These are phyloP conservation scores for Marchantia paleacea DNA, from an alignment of 225 moss, liverwort and hornwort genomes.

Conservation along the genomic window DNA sequence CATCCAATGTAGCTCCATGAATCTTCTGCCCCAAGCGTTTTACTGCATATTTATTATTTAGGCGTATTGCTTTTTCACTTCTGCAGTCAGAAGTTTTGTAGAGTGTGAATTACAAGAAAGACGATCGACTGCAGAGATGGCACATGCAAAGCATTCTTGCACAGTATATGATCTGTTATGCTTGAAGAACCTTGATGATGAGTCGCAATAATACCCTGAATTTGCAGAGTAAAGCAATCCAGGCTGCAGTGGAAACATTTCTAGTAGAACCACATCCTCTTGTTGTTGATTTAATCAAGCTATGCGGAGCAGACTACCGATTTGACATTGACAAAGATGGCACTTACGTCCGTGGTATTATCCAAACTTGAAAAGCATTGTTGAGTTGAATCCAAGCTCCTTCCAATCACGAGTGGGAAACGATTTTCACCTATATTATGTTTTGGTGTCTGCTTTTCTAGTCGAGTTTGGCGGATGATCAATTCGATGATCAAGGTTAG, in stretches of 20 bases:
- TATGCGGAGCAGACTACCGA: constrained; percentile 50
- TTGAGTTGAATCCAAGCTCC: neutral
- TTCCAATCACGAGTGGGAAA: neutral
- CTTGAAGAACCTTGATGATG: too few relatives aligned
- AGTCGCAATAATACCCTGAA: neutral
- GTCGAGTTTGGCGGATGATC: too few relatives aligned
- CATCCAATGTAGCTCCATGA: too few relatives aligned
- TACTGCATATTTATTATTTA: too few relatives aligned
- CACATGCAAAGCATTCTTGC: too few relatives aligned
- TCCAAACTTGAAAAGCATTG: neutral
- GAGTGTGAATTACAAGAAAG: too few relatives aligned
- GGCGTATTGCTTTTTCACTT: too few relatives aligned
- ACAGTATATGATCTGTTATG: too few relatives aligned
- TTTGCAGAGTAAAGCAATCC: constrained; percentile 51
- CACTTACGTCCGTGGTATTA: constrained; percentile 27
- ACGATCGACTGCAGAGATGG: too few relatives aligned
- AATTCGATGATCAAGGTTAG: too few relatives aligned
- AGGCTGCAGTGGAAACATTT: constrained; percentile 48
- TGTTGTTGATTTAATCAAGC: constrained; percentile 45
- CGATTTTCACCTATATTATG: neutral
- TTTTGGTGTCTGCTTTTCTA: neutral
- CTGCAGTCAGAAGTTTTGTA: too few relatives aligned
- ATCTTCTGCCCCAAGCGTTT: too few relatives aligned
- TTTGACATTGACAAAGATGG: constrained; percentile 51
- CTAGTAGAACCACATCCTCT: constrained; percentile 52